These are phyloP conservation scores for Boletus tylopilopsis DNA, from an alignment of 768 basidiomycete genomes.

Conservation along the genomic window DNA sequence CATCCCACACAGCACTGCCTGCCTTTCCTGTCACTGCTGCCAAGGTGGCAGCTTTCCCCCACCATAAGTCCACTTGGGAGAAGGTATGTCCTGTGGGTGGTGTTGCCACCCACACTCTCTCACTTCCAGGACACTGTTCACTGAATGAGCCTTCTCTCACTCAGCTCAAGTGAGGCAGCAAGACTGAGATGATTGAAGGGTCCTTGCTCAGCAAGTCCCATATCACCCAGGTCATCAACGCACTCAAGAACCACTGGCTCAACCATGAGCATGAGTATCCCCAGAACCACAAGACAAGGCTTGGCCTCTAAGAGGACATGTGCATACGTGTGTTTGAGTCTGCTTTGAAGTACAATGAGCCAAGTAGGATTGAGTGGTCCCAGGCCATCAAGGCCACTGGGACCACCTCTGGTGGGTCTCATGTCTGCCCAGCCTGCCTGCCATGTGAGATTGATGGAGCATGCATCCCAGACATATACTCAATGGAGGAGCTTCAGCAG, in stretches of 20 bases:
- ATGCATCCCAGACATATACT: background rate
- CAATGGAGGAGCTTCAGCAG: background rate
- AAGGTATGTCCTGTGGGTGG: slow-evolving; percentile 21
- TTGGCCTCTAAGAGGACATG: background rate
- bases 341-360: background rate
- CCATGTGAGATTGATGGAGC: too few species aligned
- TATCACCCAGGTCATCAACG: slow-evolving; percentile 29
- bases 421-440: too few species aligned
- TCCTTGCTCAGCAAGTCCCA: slow-evolving; percentile 24
- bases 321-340: background rate
- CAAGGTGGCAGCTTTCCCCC: slow-evolving; percentile 18
- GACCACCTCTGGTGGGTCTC: background rate
- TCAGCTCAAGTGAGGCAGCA: slow-evolving; percentile 6
- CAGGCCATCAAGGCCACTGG: background rate
- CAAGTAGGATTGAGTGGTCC: background rate
- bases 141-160: background rate
- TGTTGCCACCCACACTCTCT: too few species aligned
- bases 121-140: background rate
- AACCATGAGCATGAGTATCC: slow-evolving; percentile 7
- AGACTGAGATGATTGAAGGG: slow-evolving; percentile 14
- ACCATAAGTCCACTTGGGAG: too few species aligned
- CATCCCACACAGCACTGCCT: background rate
- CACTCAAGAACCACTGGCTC: slow-evolving; percentile 24
- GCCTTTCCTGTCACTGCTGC: slow-evolving; percentile 28
- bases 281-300: background rate